A percentile compares a stretch with the other conserved stretches of the same genome.
These are phyloP conservation scores for Penicillium dipodomyicola DNA, from an alignment of 495 filamentous ascomycete species.

Conservation along the genomic window DNA sequence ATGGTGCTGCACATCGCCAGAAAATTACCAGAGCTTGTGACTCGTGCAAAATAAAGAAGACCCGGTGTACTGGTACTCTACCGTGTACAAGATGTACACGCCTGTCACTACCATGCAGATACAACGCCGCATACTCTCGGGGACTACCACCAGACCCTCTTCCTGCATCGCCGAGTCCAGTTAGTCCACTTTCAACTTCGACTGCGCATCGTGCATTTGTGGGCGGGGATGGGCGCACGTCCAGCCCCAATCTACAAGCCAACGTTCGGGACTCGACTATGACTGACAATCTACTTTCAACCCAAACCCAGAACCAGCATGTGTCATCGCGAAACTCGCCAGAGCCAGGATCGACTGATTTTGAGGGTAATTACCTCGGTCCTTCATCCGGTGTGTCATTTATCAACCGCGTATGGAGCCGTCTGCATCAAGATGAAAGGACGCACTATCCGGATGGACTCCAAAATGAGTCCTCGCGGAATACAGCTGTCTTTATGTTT, in stretches of 20 bases:
- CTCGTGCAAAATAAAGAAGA: constrained; percentile 49
- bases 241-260: constrained; percentile 15
- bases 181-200: constrained; percentile 7
- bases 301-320: constrained; percentile 7
- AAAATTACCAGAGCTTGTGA: constrained; percentile 51
- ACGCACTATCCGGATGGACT: constrained; percentile 33
- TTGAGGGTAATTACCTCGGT: constrained; percentile 48
- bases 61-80: constrained; percentile 45
- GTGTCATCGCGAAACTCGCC: constrained; percentile 39
- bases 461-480: constrained; percentile 37
- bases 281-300: constrained; percentile 11
- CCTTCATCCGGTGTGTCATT: constrained; percentile 48
- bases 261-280: constrained; percentile 9
- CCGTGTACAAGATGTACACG: constrained; percentile 43
- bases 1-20: constrained; percentile 27
- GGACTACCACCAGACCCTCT: constrained; percentile 44
- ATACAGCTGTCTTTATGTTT: constrained; percentile 45
- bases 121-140: constrained; percentile 45
- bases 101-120: constrained; percentile 41
- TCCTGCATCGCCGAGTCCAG: constrained; percentile 26
- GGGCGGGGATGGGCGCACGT: constrained; percentile 1
- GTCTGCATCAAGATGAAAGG: constrained; percentile 43
- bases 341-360: constrained; percentile 44
- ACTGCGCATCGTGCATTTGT: constrained; percentile 7
- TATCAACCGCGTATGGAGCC: constrained; percentile 46